Conservation (phyloP, 441 rosid genomes). For the Raphanus hybrid region DNA sequence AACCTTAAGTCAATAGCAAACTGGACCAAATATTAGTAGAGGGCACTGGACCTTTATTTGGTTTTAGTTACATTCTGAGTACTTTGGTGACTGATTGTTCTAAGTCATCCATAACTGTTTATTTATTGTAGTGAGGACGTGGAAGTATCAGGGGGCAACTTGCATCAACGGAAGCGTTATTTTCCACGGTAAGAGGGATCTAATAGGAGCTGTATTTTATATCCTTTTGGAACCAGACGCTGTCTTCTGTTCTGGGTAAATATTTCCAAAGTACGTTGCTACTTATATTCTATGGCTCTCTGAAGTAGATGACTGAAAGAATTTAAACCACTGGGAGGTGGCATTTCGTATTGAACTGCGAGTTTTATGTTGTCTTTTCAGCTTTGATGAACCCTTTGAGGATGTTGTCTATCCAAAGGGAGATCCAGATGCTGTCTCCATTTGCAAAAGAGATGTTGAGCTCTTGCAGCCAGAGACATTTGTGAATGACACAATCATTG, state of each 20-base stretch:
- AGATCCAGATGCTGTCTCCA: slow-evolving; percentile 68
- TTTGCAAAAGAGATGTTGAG: slow-evolving; percentile 71
- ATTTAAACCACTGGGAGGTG: not conserved
- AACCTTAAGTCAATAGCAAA: not conserved
- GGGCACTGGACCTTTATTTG: slow-evolving; percentile 6
- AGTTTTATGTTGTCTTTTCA: slow-evolving; percentile 49
- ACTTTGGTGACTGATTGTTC: slow-evolving; percentile 12
- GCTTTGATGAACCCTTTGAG: slow-evolving; percentile 85
- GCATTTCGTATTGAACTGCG: slow-evolving; percentile 28
- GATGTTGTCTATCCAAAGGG: slow-evolving; percentile 76
- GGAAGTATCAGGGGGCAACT: slow-evolving; percentile 52
- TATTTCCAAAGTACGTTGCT: slow-evolving; percentile 10
- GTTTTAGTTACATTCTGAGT: slow-evolving; percentile 20
- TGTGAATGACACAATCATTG: slow-evolving; percentile 77
- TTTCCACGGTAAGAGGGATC: slow-evolving; percentile 71
- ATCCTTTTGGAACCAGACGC: not conserved
- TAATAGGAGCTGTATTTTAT: slow-evolving; percentile 24
- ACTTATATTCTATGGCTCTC: slow-evolving; percentile 8
- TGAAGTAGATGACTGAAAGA: slow-evolving; percentile 11
- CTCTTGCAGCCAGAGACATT: slow-evolving; percentile 76
- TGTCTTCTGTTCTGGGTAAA: slow-evolving; percentile 21
- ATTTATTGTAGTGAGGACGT: slow-evolving; percentile 52
- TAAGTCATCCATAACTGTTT: slow-evolving; percentile 26
- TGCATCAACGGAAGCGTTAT: slow-evolving; percentile 54
- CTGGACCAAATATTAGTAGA: not conserved